Evolutionary conservation across 2,329 filamentous ascomycete species (phyloP), one percentile per base, ranked within the genome.

Genomic region (Zelopaecilomyces penicillatus): DNA sequence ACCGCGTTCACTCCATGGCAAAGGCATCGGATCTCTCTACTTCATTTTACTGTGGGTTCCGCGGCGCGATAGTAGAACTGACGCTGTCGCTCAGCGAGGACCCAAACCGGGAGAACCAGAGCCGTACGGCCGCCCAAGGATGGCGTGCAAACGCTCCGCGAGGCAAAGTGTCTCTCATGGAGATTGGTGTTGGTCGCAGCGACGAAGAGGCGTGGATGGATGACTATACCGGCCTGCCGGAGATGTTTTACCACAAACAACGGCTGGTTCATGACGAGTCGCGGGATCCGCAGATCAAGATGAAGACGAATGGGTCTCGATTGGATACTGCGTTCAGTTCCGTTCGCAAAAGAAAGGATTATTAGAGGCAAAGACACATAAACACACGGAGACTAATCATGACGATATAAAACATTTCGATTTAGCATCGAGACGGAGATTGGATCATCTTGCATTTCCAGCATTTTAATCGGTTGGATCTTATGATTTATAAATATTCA

Each of bases 21-120:
- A 70, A 71, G 39, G 58, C 69, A 0, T 70, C 70, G 0, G 70
- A 75, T 43, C 39, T 66, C 5, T 70, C 72, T 1, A 65, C 67
- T 4, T 68, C 65, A 6, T 64, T 78, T 37, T 77, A 75, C 56
- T 65, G 69, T 9, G 74, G 74, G 3, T 59, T 76, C 8, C 65
- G 69, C 4, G 72, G 70, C 7, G 65, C 64, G 5, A 58, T 78
- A 2, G 59, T 70, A 5, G 72, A 78, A 50, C 63, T 69, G 42
- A 57, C 56, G 19, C 50, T 60, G 6, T 47, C 46, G n/a, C 56
- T 65, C 2, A 52, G 53, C 5, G 53, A 56, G 9, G 58, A 63
- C 33, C 19, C 45, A 2, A 27, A 27, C 1, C 6, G 40, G 3
- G 42, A 51, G 1, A 38, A 42, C 26, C 42, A 36, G 3, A 41